Evolutionary conservation across 176 grass and related monocot genomes (phyloP).

Genomic region (Triticum turgidum): DNA sequence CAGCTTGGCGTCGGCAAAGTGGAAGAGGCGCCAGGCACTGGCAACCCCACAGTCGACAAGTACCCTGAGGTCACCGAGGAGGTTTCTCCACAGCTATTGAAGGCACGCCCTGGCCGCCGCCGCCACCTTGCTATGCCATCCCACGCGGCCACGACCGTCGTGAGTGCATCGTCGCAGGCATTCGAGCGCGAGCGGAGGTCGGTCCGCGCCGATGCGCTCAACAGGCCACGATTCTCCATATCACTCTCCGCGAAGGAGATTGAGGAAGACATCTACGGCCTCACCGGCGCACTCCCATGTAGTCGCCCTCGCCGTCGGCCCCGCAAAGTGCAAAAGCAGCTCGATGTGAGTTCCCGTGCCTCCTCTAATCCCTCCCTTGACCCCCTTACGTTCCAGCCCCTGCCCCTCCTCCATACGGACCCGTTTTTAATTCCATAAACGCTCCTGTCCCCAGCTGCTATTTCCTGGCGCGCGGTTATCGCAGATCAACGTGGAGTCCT

Average conservation of each 20-base stretch:
- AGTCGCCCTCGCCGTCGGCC: slow-evolving; percentile 66
- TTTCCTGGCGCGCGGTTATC: slow-evolving; percentile 69
- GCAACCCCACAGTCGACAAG: not conserved
- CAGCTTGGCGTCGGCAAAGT: slow-evolving; percentile 27
- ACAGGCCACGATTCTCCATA: slow-evolving; percentile 62
- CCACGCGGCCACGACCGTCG: not conserved
- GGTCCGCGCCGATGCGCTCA: slow-evolving; percentile 25
- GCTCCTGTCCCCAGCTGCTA: slow-evolving; percentile 29
- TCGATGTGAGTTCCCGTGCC: slow-evolving; percentile 61
- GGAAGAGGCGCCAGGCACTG: not conserved
- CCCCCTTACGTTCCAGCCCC: not conserved
- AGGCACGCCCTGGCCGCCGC: slow-evolving; percentile 34
- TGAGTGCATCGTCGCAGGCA: not conserved
- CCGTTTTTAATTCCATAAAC: slow-evolving; percentile 29
- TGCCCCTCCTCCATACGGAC: not conserved
- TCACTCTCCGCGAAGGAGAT: slow-evolving; percentile 73
- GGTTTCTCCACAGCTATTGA: slow-evolving; percentile 37
- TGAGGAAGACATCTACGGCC: slow-evolving; percentile 84
- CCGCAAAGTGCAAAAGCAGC: slow-evolving; percentile 66
- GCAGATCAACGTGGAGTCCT: slow-evolving; percentile 71
- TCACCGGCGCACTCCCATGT: slow-evolving; percentile 65
- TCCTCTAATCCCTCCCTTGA: not conserved
- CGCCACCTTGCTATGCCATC: slow-evolving; percentile 6
- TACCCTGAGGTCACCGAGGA: not conserved
- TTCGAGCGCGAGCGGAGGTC: slow-evolving; percentile 27